Percentiles rank a stretch among this genome's conserved stretches.
These are phyloP conservation scores for Ophiostoma triangulosporum DNA, from an alignment of 2,329 filamentous ascomycete species.

Conservation along the genomic window DNA sequence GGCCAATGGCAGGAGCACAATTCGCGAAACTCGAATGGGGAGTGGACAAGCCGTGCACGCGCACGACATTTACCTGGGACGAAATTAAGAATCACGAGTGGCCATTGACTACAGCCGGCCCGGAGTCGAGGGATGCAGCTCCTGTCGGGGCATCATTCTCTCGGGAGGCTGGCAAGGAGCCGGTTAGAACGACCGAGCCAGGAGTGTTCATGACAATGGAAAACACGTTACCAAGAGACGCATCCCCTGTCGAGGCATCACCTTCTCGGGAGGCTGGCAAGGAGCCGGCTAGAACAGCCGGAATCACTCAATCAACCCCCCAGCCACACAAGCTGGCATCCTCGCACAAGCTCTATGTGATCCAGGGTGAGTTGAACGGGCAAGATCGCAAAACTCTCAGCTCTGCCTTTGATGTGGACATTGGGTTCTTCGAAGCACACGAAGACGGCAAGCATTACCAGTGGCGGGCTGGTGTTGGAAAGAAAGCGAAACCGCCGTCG, in stretches of 20 bases:
- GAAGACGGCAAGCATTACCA: constrained; percentile 15
- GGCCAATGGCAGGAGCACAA: too few relatives aligned
- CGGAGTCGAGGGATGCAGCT: too few relatives aligned
- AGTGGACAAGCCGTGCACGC: neutral
- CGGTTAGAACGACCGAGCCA: too few relatives aligned
- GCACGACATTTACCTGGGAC: too few relatives aligned
- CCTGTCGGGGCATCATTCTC: too few relatives aligned
- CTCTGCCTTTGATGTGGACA: constrained; percentile 17
- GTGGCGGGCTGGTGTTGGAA: too few relatives aligned
- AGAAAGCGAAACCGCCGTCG: neutral
- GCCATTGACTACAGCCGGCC: neutral
- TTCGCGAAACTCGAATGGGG: constrained; percentile 8
- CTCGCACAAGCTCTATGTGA: constrained; percentile 15
- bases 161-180: too few relatives aligned
- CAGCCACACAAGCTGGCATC: neutral
- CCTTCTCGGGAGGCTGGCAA: too few relatives aligned
- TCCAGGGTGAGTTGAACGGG: constrained; percentile 12
- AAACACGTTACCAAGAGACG: too few relatives aligned
- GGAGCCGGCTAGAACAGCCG: too few relatives aligned
- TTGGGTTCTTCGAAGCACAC: constrained; percentile 21
- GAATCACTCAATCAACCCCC: neutral
- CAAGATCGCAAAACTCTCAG: constrained; percentile 8
- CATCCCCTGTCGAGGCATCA: neutral
- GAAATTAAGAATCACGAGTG: too few relatives aligned
- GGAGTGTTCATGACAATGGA: too few relatives aligned